A percentile compares a stretch with the other conserved stretches of the same genome.
Conservation (phyloP, 2,329 filamentous ascomycete genomes). For the Chrysosporium queenslandicum region DNA sequence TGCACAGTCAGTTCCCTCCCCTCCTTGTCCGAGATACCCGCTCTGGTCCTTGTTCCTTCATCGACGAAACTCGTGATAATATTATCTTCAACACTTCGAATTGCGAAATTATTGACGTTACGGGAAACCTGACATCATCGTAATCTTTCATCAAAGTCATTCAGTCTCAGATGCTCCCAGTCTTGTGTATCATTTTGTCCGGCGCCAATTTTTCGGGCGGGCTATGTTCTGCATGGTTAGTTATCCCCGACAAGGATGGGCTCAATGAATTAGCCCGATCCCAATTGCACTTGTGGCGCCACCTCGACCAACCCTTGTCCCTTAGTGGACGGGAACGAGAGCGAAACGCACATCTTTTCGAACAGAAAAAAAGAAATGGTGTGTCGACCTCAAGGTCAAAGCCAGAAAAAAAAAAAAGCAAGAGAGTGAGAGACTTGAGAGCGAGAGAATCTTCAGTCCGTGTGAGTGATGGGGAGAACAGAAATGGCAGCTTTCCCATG, state of each 20-base stretch:
- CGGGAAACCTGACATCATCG: no score
- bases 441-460: no score
- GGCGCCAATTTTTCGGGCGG: slow-evolving; percentile 5
- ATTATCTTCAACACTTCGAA: no score
- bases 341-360: neutral
- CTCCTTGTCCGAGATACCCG: no score
- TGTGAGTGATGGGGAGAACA: no score
- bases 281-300: slow-evolving; percentile 11
- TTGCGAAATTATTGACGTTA: no score
- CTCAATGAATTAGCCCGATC: slow-evolving; percentile 6
- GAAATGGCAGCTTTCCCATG: neutral
- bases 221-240: slow-evolving; percentile 1
- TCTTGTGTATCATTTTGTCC: neutral
- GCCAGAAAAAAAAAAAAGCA: neutral
- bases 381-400: neutral
- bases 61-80: no score
- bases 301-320: neutral
- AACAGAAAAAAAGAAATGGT: neutral
- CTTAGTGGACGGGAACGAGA: neutral
- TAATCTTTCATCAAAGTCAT: no score
- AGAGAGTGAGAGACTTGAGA: no score
- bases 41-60: no score
- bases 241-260: slow-evolving; percentile 1
- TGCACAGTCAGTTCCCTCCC: no score
- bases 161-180: neutral